Conservation (phyloP, 2,329 filamentous ascomycete genomes). For the Alternaria burnsii region DNA sequence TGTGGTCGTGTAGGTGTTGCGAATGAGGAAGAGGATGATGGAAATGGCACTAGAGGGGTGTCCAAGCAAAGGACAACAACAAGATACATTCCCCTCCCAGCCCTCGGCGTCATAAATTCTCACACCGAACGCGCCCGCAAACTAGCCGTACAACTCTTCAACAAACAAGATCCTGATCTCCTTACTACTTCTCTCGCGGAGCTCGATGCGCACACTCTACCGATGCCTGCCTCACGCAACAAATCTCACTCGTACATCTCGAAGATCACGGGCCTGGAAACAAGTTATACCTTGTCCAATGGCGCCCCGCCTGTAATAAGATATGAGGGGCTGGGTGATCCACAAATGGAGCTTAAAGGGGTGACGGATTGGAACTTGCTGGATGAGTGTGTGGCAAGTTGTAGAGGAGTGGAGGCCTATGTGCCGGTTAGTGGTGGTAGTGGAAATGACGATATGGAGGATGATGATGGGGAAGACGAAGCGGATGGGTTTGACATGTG, state of each 20-base stretch:
- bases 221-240: neutral
- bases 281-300: slow-evolving; percentile 20
- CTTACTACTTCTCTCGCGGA: neutral
- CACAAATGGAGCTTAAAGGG: slow-evolving; percentile 4
- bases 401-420: slow-evolving; percentile 23
- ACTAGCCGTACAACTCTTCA: neutral
- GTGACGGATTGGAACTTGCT: slow-evolving; percentile 14
- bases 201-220: slow-evolving; percentile 5
- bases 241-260: neutral
- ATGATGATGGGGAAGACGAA: slow-evolving; percentile 5
- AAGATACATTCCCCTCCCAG: slow-evolving; percentile 35
- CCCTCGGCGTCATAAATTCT: slow-evolving; percentile 31
- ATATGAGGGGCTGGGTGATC: slow-evolving; percentile 20
- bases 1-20: neutral
- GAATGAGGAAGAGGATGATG: no score
- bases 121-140: slow-evolving; percentile 29
- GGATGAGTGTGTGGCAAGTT: slow-evolving; percentile 31
- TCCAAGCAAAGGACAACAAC: neutral
- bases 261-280: neutral
- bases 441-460: neutral
- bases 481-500: slow-evolving; percentile 31
- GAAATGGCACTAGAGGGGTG: neutral
- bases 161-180: neutral
- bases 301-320: slow-evolving; percentile 25
- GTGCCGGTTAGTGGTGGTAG: slow-evolving; percentile 7